Conservation (phyloP, 331 rosid genomes). For the Phaseolus coccineus region DNA sequence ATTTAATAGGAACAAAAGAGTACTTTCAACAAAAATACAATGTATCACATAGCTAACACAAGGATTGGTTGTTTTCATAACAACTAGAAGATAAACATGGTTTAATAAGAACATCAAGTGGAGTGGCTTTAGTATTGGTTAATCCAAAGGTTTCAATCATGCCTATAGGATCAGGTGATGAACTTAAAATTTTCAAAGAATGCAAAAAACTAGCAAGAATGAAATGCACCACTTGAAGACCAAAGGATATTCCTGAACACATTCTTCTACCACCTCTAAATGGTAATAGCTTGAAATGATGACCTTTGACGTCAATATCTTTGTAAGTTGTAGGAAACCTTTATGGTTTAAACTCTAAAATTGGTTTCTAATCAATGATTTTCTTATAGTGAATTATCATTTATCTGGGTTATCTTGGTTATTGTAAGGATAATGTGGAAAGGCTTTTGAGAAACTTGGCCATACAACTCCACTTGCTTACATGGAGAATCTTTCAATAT, state of each 20-base stretch:
- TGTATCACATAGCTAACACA: too few relatives aligned
- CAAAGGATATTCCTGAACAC: not conserved
- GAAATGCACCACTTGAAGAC: constrained; percentile 10
- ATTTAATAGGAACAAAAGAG: too few relatives aligned
- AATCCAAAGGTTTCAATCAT: constrained; percentile 44
- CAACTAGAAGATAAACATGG: constrained; percentile 42
- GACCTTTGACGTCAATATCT: constrained; percentile 52
- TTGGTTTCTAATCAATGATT: too few relatives aligned
- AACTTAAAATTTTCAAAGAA: constrained; percentile 29
- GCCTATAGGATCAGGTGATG: constrained; percentile 35
- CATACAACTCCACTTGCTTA: too few relatives aligned
- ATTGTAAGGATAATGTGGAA: too few relatives aligned
- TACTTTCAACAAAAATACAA: too few relatives aligned
- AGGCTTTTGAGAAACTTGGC: constrained; percentile 42
- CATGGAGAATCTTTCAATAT: too few relatives aligned
- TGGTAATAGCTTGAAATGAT: constrained; percentile 45
- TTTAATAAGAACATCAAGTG: constrained; percentile 51
- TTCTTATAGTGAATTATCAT: too few relatives aligned
- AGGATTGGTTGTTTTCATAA: too few relatives aligned
- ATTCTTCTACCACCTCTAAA: constrained; percentile 59
- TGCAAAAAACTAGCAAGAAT: constrained; percentile 40
- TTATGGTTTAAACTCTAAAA: constrained; percentile 45
- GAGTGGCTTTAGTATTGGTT: constrained; percentile 42
- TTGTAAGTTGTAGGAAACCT: constrained; percentile 53
- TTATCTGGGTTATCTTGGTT: too few relatives aligned